Evolutionary conservation across 768 basidiomycete species (phyloP).

Genomic region (Suillus hirtellus): DNA sequence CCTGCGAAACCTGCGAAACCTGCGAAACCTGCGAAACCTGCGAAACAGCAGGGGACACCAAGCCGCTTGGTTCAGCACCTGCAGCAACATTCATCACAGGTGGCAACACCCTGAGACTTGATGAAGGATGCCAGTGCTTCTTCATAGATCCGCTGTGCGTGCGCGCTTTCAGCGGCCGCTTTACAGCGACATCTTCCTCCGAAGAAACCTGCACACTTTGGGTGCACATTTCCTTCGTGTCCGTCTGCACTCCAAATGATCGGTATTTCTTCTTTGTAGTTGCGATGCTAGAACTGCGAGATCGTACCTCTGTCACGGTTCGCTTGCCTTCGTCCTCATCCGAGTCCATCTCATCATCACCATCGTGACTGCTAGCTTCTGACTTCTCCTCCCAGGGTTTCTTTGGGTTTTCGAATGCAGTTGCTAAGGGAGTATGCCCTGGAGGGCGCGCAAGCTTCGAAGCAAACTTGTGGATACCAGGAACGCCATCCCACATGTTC

Average conservation of each 20-base stretch:
- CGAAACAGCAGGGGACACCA: conserved; percentile 4
- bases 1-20: no score
- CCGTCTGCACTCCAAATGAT: conserved; percentile 72
- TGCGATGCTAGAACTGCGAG: conserved; percentile 34
- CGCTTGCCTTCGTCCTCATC: conserved; percentile 39
- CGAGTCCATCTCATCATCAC: conserved; percentile 69
- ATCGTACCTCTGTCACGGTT: conserved; percentile 33
- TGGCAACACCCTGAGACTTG: conserved; percentile 9
- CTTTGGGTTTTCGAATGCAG: conserved; percentile 49
- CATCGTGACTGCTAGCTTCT: conserved; percentile 77
- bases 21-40: no score
- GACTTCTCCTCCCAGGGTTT: conserved; percentile 41
- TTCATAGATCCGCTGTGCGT: conserved; percentile 22
- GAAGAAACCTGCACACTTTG: conserved; percentile 60
- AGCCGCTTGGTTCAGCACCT: conserved; percentile 2
- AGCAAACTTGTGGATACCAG: conserved; percentile 78
- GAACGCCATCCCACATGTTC: conserved; percentile 86
- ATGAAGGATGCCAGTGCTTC: conserved; percentile 22
- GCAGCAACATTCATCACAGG: conserved; percentile 7
- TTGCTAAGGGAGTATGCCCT: conserved; percentile 40
- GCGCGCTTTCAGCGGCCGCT: conserved; percentile 27
- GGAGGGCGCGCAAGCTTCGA: conserved; percentile 56
- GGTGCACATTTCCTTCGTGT: conserved; percentile 50
- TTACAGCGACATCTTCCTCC: conserved; percentile 14
- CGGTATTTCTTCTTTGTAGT: conserved; percentile 44